Base-by-base conservation (phyloP, 2,329 filamentous ascomycete species). In the Sodiomyces alkalinus region DNA sequence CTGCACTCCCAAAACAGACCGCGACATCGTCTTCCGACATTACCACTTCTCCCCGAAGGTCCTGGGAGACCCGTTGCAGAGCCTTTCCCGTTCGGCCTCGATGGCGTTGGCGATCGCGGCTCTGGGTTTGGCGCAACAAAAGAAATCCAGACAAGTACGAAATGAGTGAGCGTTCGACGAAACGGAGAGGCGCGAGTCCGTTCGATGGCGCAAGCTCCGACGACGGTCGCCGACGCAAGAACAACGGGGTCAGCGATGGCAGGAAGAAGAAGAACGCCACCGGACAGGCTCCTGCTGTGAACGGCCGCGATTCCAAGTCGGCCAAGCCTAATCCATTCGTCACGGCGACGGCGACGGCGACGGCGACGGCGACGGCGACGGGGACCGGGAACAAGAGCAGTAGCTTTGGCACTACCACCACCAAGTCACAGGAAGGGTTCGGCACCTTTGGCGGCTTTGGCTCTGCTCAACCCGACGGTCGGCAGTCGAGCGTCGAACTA, bases 51-150 rank as follows among this genome's bases (percentile, higher is more conserved):
- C n/a, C n/a, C n/a, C n/a, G n/a, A n/a, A n/a, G n/a, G n/a, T n/a
- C n/a, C n/a, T n/a, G n/a, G n/a, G n/a, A 12, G 11, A 22, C n/a
- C 10, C 26, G 18, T 20, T 19, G 19, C 16, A 17, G 20, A 29
- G 17, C 20, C 27, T 5, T 11, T 7, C 37, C 41, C 47, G 35
- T 53, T 49, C 39, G 49, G 45, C 33, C 28, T 42, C 38, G 42
- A 44, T 42, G 40, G 41, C 40, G 42, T 44, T 35, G 36, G 43
- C 33, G 41, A 41, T 33, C 38, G 41, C 21, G 44, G 40, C n/a
- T n/a, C 30, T 33, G 37, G 32, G 30, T 36, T 20, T 47, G 46
- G 27, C 41, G 44, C 30, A 43, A 37, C 21, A 36, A 34, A 26
- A 34, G 38, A 23, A 38, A 39, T 15, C 41, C 39, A 19, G 35